Conservation (phyloP, 345 rosid species). For the Eucalyptus pauciflora region DNA sequence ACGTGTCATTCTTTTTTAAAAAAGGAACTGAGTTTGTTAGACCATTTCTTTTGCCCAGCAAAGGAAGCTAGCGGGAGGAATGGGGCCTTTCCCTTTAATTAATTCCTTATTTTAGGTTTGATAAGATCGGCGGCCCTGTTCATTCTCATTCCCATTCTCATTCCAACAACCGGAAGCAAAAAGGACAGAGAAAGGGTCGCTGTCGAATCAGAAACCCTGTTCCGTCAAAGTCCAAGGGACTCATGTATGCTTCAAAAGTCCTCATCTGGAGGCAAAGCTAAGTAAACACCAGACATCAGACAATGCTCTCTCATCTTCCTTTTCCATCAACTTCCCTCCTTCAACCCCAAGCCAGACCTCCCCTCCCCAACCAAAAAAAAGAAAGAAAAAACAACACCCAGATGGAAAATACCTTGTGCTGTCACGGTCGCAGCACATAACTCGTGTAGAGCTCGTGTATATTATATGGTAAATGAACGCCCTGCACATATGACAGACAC, state of each 20-base stretch:
- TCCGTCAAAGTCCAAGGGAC: background rate
- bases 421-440: background rate
- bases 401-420: background rate
- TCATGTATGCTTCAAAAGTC: background rate
- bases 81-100: background rate
- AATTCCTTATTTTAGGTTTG: background rate
- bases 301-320: conserved; percentile 12
- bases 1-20: background rate
- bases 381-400: background rate
- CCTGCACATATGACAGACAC: background rate
- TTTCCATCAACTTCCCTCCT: conserved; percentile 19
- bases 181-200: background rate
- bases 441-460: background rate
- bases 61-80: background rate
- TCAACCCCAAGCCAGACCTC: conserved; percentile 36
- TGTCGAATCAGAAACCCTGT: background rate
- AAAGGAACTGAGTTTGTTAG: background rate
- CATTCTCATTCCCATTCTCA: background rate
- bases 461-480: background rate
- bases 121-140: background rate
- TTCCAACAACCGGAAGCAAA: background rate
- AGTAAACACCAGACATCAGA: background rate
- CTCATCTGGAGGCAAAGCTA: background rate
- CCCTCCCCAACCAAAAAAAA: background rate
- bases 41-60: background rate